A percentile compares a stretch with the other conserved stretches of the same genome.
Conservation (phyloP, 75 land plant genomes). For the Selaginella moellendorffii region DNA sequence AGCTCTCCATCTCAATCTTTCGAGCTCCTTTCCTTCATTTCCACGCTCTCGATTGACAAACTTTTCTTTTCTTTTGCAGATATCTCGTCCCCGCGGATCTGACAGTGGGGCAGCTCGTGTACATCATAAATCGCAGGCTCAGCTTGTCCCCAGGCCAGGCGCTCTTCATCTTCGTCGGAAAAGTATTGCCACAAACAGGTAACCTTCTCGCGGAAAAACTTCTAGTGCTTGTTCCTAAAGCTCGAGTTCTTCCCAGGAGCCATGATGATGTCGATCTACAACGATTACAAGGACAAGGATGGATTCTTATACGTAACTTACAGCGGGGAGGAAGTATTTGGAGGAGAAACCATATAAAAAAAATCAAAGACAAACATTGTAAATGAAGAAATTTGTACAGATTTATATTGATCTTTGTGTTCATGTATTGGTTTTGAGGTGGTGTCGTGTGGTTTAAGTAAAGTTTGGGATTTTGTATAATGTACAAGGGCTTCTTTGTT, state of each 20-base stretch:
- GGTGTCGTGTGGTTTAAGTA: not conserved
- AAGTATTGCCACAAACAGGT: not conserved
- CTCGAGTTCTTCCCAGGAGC: not conserved
- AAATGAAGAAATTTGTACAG: not conserved
- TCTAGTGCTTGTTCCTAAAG: not conserved
- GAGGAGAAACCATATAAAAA: not conserved
- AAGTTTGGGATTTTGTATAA: not conserved
- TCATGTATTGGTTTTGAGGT: no score
- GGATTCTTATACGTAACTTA: not conserved
- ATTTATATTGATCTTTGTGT: no score
- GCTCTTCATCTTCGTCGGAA: not conserved
- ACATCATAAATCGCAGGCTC: not conserved
- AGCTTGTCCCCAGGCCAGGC: not conserved
- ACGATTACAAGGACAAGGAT: not conserved
- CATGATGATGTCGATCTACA: not conserved
- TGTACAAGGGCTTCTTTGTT: not conserved
- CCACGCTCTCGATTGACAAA: no score
- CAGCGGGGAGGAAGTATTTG: not conserved
- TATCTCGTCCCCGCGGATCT: not conserved
- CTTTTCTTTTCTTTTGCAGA: not conserved
- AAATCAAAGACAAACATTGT: not conserved
- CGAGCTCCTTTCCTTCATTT: no score
- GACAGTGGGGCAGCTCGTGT: not conserved
- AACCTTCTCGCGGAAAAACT: not conserved
- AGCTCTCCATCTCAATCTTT: no score